A percentile compares a stretch with the other conserved stretches of the same genome.
phyloP scores from a whole-genome alignment of 139 green algal genomes.

The Limnomonas spitsbergensis region DNA sequence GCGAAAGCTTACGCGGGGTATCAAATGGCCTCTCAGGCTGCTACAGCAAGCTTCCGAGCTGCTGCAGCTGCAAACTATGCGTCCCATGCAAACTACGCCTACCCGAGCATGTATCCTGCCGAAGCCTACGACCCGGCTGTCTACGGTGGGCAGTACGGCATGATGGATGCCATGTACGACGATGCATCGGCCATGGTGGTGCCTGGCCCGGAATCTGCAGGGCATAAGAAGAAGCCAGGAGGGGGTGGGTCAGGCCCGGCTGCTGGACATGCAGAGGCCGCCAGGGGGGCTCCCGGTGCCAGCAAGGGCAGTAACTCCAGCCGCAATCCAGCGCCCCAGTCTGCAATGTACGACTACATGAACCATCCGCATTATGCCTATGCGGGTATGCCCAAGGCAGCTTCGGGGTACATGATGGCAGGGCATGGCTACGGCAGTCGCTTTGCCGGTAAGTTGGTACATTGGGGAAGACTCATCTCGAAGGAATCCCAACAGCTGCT shows the following conservation, averaged over 20 bases:
- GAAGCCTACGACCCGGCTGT: not conserved
- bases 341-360: constrained; percentile 6
- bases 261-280: not conserved
- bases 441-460: not conserved
- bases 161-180: constrained; percentile 8
- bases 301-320: not conserved
- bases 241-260: not conserved
- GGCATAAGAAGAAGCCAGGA: not conserved
- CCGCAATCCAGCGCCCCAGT: not conserved
- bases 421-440: not conserved
- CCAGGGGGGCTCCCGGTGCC: not conserved
- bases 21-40: not conserved
- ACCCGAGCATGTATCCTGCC: not conserved
- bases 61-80: not conserved
- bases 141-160: not conserved
- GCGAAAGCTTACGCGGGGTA: not conserved
- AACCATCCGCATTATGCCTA: not conserved
- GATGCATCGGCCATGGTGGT: not conserved
- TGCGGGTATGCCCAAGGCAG: not conserved
- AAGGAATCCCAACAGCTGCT: not conserved
- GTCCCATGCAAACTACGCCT: not conserved
- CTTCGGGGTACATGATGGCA: not conserved
- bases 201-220: too few relatives aligned
- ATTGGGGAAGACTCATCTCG: not conserved
- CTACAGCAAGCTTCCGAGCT: not conserved